phyloP scores from a whole-genome alignment of 2,329 filamentous ascomycete species.

The Aspergillus fructus region DNA sequence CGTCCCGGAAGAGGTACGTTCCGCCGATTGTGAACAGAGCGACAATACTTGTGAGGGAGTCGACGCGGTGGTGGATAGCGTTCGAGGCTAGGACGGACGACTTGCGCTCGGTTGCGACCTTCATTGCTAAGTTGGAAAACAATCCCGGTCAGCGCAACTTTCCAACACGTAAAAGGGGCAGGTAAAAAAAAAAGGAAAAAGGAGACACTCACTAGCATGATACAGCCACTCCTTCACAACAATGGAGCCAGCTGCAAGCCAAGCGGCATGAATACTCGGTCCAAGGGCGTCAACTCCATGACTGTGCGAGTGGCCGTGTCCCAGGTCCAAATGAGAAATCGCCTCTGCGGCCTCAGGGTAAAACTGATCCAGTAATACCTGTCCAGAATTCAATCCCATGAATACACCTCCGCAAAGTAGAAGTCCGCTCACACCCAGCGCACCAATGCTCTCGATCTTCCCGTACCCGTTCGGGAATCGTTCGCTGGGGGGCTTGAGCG shows the following conservation, averaged over 20 bases:
- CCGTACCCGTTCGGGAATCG: slow-evolving; percentile 89
- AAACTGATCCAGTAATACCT: slow-evolving; percentile 70
- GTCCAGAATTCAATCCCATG: slow-evolving; percentile 78
- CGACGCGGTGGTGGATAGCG: slow-evolving; percentile 92
- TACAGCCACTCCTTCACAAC: slow-evolving; percentile 96
- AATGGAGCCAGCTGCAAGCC: slow-evolving; percentile 88
- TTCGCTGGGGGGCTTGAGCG: slow-evolving; percentile 77
- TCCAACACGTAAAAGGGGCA: too few species aligned
- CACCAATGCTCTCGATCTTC: slow-evolving; percentile 95
- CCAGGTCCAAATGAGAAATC: slow-evolving; percentile 39
- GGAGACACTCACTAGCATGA: slow-evolving; percentile 76
- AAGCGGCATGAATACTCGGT: slow-evolving; percentile 90
- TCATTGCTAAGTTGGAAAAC: slow-evolving; percentile 68
- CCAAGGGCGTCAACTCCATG: slow-evolving; percentile 53
- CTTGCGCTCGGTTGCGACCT: slow-evolving; percentile 88
- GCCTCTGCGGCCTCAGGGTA: slow-evolving; percentile 64
- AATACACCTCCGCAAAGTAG: slow-evolving; percentile 84
- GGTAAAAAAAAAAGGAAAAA: neutral
- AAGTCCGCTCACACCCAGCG: slow-evolving; percentile 88
- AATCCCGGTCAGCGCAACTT: neutral
- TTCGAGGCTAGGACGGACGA: slow-evolving; percentile 96
- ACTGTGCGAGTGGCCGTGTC: slow-evolving; percentile 62
- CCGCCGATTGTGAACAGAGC: slow-evolving; percentile 86
- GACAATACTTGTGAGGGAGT: slow-evolving; percentile 92
- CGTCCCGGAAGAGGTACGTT: slow-evolving; percentile 80